Evolutionary conservation across 306 rosid species (phyloP).

Genomic region (Pterocarpus santalinus): DNA sequence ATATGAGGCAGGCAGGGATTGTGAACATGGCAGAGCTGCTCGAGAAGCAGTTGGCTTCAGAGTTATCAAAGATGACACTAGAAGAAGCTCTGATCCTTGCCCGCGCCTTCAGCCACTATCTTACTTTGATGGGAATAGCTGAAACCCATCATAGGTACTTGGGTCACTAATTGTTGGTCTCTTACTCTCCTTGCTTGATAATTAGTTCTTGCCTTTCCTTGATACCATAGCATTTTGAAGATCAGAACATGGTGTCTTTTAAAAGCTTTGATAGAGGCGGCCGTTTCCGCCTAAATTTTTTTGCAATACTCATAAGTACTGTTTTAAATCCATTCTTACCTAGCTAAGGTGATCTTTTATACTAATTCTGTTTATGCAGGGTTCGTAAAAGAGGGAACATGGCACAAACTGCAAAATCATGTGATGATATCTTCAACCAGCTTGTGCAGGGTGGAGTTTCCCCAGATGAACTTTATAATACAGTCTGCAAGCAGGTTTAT

Average conservation of each 20-base stretch:
- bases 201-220: constrained; percentile 12
- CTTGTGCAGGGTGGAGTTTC: constrained; percentile 81
- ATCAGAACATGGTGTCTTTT: not conserved
- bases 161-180: not conserved
- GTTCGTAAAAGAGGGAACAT: constrained; percentile 78
- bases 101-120: constrained; percentile 93
- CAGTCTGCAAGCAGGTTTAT: constrained; percentile 91
- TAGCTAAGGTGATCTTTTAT: constrained; percentile 6
- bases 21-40: constrained; percentile 77
- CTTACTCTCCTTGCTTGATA: not conserved
- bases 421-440: constrained; percentile 85
- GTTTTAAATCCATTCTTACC: not conserved
- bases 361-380: constrained; percentile 55
- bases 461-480: constrained; percentile 77
- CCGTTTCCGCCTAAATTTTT: too few relatives aligned
- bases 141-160: constrained; percentile 90
- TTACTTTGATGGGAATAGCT: constrained; percentile 90
- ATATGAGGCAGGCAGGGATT: constrained; percentile 90
- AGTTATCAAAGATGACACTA: constrained; percentile 83
- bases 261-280: too few relatives aligned
- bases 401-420: constrained; percentile 74
- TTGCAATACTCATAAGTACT: not conserved
- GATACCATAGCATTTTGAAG: constrained; percentile 19
- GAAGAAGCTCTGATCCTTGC: constrained; percentile 87
- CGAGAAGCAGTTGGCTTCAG: constrained; percentile 89